Base-by-base conservation (phyloP, 2,329 filamentous ascomycete species). In the Diaporthe eres region DNA sequence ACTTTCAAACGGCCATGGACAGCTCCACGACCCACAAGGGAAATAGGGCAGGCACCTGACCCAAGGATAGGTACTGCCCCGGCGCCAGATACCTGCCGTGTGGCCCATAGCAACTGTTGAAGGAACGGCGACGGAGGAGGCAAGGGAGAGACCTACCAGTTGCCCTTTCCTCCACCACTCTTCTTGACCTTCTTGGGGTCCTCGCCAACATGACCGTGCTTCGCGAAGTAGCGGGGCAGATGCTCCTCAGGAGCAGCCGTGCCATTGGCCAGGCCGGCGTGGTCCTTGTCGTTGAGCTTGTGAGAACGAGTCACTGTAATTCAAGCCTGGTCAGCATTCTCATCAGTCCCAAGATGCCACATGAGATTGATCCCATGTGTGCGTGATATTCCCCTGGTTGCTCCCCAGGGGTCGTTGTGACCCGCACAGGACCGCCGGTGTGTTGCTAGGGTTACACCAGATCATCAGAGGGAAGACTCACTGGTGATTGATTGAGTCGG, bases 121-220 rank as follows among this genome's bases (percentile, higher is more conserved):
- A 65, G 57, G 71, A 37, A 75, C 10, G 39, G n/a, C 28, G 44
- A 55, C 19, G 34, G 12, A 22, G 28, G 9, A 55, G 12, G 19
- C 28, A 74, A 72, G 75, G 19, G 22, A 53, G 28, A 51, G 67
- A 82, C 93, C 85, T 91, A 98, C 96, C 96, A 99, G 86, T 98
- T 98, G 83, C 94, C 95, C 86, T 94, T 96, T 80, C 96, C 96
- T 80, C 91, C 94, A 78, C 96, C 96, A 82, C 98, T 94, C 89
- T 99, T 99, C 92, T 99, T 99, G 83, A 94, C 93, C 89, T 97
- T 97, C 85, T 95, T 95, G 77, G 97, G 96, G 82, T 98, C 94
- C 80, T 90, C 88, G 82, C 95, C 95, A 81, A 92, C 88, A 83
- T 94, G 93, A 79, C 96, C 96, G 77, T 91, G 87, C 88, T 98